Evolutionary conservation across 176 grass and related monocot species (phyloP), one percentile per base, ranked within the genome.

Genomic region (Musa beccarii): DNA sequence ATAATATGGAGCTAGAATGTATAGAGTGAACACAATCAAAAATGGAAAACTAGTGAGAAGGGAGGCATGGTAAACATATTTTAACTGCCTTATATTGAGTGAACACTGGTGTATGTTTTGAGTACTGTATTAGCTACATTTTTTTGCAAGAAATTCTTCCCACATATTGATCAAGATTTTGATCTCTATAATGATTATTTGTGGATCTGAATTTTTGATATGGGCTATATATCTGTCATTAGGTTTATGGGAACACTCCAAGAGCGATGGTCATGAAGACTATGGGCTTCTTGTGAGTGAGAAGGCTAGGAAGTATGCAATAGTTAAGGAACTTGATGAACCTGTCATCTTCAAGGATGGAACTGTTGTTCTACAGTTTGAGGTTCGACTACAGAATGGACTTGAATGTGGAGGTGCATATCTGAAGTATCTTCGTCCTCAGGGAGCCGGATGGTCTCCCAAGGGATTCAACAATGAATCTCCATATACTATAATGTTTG

Each of bases 401-500:
- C 88, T 97, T 2, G 94, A 97, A 54, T 97, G 94, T 76, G 94
- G 94, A 66, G 94, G 94, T 28, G 90, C 94, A 21, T 97, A 97
- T 77, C 26, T 97, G 15, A 97, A 97, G 80, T 97, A 91, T 74
- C 89, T 97, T n/a, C 85, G 88, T 10, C 86, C 86, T 53, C 90
- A 89, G 53, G 90, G 83, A 43, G 77, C 90, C 10, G 73, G 84
- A 61, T 93, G 90, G 94, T 76, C 80, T 50, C 69, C 90, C 53
- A 89, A 93, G 78, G 88, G 83, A 26, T 98, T 98, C 78, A 88
- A 93, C 50, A 98, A 98, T 76, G 94, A 93, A 14, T 87, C 90
- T 50, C 94, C 94, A 64, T 98, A 93, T 80, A 78, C 79, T 21
- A 93, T 98, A 22, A 98, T 98, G 94, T 98, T 98, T 85, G 94